Conservation (phyloP, 2,329 filamentous ascomycete genomes). For the Xylariaceae sp. region DNA sequence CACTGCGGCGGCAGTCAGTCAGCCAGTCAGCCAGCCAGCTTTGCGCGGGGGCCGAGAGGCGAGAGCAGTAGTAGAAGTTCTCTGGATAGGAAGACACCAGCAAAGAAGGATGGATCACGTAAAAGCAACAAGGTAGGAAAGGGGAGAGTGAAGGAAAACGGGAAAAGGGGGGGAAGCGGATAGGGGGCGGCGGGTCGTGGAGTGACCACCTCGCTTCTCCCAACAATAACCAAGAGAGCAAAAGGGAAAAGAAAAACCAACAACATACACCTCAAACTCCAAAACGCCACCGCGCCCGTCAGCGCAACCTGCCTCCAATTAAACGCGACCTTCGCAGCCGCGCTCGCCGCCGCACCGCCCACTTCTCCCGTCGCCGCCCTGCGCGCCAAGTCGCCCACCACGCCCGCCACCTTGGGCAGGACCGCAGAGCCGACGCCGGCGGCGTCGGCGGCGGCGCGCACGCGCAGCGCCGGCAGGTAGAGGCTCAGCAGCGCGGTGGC, state of each 20-base stretch:
- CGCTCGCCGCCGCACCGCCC: constrained; percentile 23
- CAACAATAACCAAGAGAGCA: too few relatives aligned
- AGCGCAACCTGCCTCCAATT: constrained; percentile 52
- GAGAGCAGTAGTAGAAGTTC: too few relatives aligned
- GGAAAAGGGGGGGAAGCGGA: too few relatives aligned
- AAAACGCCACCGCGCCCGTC: constrained; percentile 38
- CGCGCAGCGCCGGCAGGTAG: constrained; percentile 52
- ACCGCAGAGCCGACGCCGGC: constrained; percentile 21
- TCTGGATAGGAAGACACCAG: too few relatives aligned
- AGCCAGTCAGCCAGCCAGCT: constrained; percentile 1
- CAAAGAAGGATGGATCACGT: too few relatives aligned
- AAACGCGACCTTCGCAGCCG: constrained; percentile 28
- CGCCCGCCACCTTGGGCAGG: constrained; percentile 36
- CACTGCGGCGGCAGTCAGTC: constrained; percentile 32
- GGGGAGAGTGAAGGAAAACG: too few relatives aligned
- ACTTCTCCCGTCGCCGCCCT: constrained; percentile 23
- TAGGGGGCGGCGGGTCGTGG: too few relatives aligned
- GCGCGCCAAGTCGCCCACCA: constrained; percentile 33
- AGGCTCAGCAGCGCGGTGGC: constrained; percentile 55
- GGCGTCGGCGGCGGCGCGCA: constrained; percentile 38
- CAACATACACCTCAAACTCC: constrained; percentile 50
- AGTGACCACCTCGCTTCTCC: too few relatives aligned
- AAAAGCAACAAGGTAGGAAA: too few relatives aligned
- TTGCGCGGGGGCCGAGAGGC: too few relatives aligned
- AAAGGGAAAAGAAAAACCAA: too few relatives aligned